A percentile compares a stretch with the other conserved stretches of the same genome.
These are phyloP conservation scores for Xylaria grammica DNA, from an alignment of 495 filamentous ascomycete species.

Conservation along the genomic window DNA sequence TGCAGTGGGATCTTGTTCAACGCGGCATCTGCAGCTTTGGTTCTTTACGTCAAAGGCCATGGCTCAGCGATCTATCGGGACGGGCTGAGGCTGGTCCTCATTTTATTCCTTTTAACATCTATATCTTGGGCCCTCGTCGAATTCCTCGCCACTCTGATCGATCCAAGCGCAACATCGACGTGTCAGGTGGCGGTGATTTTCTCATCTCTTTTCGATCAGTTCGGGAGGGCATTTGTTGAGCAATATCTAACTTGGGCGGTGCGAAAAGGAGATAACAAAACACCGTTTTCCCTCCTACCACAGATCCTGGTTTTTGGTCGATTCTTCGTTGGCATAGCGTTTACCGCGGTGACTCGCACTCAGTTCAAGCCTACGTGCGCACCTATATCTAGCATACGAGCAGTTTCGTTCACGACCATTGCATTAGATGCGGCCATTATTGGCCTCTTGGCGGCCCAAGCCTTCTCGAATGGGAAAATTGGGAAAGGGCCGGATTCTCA, in stretches of 20 bases:
- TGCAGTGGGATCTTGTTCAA: constrained; percentile 57
- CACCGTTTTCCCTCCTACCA: constrained; percentile 36
- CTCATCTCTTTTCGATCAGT: constrained; percentile 58
- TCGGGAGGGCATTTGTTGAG: constrained; percentile 54
- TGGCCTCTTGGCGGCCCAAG: constrained; percentile 40
- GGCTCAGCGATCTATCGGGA: constrained; percentile 56
- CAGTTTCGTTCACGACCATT: constrained; percentile 49
- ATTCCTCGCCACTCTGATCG: constrained; percentile 54
- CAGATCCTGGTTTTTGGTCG: constrained; percentile 51
- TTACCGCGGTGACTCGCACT: constrained; percentile 54
- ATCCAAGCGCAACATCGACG: constrained; percentile 43
- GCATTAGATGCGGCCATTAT: constrained; percentile 53
- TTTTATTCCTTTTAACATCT: constrained; percentile 54
- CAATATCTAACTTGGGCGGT: constrained; percentile 58
- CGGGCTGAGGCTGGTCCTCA: constrained; percentile 68
- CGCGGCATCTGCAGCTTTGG: constrained; percentile 55
- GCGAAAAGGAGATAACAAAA: constrained; percentile 40
- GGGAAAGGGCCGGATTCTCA: constrained; percentile 29
- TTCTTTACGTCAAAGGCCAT: constrained; percentile 57
- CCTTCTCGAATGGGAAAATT: constrained; percentile 38
- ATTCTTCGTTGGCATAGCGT: constrained; percentile 53
- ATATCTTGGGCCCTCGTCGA: constrained; percentile 58
- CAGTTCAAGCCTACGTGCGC: constrained; percentile 57
- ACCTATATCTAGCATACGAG: constrained; percentile 49
- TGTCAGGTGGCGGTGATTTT: constrained; percentile 57